phyloP scores from a whole-genome alignment of 345 rosid species.

The Hypericum perforatum region DNA sequence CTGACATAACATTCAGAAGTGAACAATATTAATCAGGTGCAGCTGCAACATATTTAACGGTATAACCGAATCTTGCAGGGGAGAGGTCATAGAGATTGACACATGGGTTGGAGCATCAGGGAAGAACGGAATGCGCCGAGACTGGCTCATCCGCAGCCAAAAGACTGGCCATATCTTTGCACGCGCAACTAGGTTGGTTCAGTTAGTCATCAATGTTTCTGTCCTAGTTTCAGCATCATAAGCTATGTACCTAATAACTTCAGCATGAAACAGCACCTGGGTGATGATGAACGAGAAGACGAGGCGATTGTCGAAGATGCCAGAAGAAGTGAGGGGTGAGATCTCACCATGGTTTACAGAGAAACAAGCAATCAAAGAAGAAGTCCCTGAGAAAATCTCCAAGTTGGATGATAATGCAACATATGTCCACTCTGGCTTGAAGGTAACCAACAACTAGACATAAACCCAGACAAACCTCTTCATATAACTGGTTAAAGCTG shows the following conservation, averaged over 20 bases:
- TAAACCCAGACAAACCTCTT: not conserved
- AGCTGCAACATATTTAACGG: not conserved
- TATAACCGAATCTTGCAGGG: slow-evolving; percentile 21
- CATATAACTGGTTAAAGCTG: slow-evolving; percentile 2
- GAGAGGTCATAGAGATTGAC: slow-evolving; percentile 16
- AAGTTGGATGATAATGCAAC: slow-evolving; percentile 1
- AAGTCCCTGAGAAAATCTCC: not conserved
- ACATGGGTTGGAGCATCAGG: slow-evolving; percentile 16
- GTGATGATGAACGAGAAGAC: slow-evolving; percentile 26
- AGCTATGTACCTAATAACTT: not conserved
- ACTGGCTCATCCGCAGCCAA: slow-evolving; percentile 14
- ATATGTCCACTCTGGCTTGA: slow-evolving; percentile 7
- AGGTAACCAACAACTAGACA: not conserved
- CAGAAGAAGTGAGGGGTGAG: slow-evolving; percentile 13
- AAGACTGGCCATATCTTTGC: slow-evolving; percentile 12
- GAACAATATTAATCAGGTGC: too few species aligned
- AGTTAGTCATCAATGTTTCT: too few species aligned
- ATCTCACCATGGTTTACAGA: slow-evolving; percentile 5
- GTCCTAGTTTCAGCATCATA: not conserved
- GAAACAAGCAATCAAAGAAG: slow-evolving; percentile 4
- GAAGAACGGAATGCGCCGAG: slow-evolving; percentile 7
- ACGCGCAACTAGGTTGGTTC: slow-evolving; percentile 13
- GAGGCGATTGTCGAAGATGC: slow-evolving; percentile 14
- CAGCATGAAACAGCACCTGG: slow-evolving; percentile 3
- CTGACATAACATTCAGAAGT: too few species aligned